phyloP scores from a whole-genome alignment of 148 eudicot genomes.

The Salicornia ramosissima region DNA sequence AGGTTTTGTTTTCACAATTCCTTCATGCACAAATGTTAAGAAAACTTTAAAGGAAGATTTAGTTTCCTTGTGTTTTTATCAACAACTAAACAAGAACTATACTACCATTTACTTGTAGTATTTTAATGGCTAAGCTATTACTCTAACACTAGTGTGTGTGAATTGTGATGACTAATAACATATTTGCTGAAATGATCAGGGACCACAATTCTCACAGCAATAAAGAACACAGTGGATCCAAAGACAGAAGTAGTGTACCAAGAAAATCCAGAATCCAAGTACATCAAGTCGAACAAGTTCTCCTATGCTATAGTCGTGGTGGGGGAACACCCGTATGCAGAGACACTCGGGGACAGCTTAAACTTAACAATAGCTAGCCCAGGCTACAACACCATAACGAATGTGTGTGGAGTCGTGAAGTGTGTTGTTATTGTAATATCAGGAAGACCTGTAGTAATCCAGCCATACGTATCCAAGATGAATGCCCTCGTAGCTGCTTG shows the following conservation, averaged over 20 bases:
- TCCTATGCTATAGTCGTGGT: constrained; percentile 49
- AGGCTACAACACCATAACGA: constrained; percentile 36
- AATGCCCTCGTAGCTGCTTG: constrained; percentile 57
- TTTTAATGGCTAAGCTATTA: not conserved
- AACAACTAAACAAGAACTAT: too few species aligned
- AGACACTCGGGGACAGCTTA: constrained; percentile 47
- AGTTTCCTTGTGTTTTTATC: too few species aligned
- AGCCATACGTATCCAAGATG: constrained; percentile 37
- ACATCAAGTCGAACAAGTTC: constrained; percentile 36
- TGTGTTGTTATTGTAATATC: constrained; percentile 45
- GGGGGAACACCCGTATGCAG: constrained; percentile 51
- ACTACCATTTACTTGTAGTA: too few species aligned
- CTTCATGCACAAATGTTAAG: too few species aligned
- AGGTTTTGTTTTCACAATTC: too few species aligned
- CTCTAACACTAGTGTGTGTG: not conserved
- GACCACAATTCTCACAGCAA: constrained; percentile 66
- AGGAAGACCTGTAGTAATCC: constrained; percentile 48
- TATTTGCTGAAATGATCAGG: constrained; percentile 30
- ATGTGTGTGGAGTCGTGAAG: constrained; percentile 40
- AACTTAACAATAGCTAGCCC: constrained; percentile 38
- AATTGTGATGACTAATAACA: not conserved
- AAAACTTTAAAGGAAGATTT: too few species aligned
- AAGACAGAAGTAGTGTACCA: constrained; percentile 52
- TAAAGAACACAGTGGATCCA: constrained; percentile 58
- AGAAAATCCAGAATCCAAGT: constrained; percentile 41